Base-by-base conservation (phyloP, 2,329 filamentous ascomycete species). In the Sporothrix pallida region DNA sequence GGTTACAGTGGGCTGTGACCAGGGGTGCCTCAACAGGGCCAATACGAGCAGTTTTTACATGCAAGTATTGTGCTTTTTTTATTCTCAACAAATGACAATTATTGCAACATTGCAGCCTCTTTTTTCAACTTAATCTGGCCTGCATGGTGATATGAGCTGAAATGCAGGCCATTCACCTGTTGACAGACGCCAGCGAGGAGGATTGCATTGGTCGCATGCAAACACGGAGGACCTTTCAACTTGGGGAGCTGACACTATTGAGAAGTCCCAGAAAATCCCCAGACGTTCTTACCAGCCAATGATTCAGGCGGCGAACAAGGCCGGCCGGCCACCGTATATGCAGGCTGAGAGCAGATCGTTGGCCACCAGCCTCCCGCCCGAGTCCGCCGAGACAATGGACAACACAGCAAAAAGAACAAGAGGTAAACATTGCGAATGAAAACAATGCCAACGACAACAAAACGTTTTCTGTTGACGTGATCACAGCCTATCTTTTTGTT, bases 81-180 rank as follows among this genome's bases (percentile, higher is more conserved):
- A 56, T 37, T 37, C 3, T 37, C 31, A 37, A 37, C 31, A 37
- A 37, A 37, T 7, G 31, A 37, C 31, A 37, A 37, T 56, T 4
- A 52, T 54, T 54, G 31, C 31, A 37, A 37, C 31, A 37, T 54
- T 54, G 20, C n/a, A 8, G 52, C 20, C 52, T 54, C 52, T 54
- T 9, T 2, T 65, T 65, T 65, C 60, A 2, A 65, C 60, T 65
- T 44, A 7, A 15, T 31, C 20, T 44, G 31, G 17, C 42, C 42
- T 65, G 62, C 42, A 65, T 65, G 42, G 23, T 20, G n/a, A 26
- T 48, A 46, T 65, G 42, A 65, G 62, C 62, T 65, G 62, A 65
- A 46, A 48, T 48, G n/a, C 62, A 65, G 42, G 37, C 62, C 62
- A 23, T 46, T 12, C 26, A 26, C 56, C 26, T 60, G 17, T 63